These are phyloP conservation scores for Stachybotrys chartarum DNA, from an alignment of 2,329 filamentous ascomycete species.

Conservation along the genomic window DNA sequence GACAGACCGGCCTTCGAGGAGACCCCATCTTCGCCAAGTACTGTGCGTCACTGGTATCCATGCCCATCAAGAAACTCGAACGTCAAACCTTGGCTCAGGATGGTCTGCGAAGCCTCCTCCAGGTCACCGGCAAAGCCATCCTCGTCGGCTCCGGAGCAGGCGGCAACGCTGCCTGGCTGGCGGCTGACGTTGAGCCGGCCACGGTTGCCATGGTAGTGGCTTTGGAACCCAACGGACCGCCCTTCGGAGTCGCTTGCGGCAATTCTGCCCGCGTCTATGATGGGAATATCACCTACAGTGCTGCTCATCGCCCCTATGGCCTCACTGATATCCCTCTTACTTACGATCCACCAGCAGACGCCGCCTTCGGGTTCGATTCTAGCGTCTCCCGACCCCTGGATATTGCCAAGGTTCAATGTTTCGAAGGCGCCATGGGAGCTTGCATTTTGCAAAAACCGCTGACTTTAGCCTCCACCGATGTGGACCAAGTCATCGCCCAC, in stretches of 20 bases:
- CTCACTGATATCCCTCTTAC: slow-evolving; percentile 33
- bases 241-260: slow-evolving; percentile 25
- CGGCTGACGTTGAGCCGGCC: slow-evolving; percentile 39
- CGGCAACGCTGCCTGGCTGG: slow-evolving; percentile 35
- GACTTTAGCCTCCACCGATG: background rate
- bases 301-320: slow-evolving; percentile 27
- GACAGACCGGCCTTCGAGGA: slow-evolving; percentile 26
- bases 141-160: slow-evolving; percentile 45
- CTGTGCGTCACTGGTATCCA: slow-evolving; percentile 33
- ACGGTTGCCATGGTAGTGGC: slow-evolving; percentile 41
- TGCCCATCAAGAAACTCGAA: slow-evolving; percentile 16
- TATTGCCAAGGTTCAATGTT: slow-evolving; percentile 3
- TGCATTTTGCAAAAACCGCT: slow-evolving; percentile 8
- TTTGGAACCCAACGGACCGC: slow-evolving; percentile 47
- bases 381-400: slow-evolving; percentile 8
- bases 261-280: slow-evolving; percentile 10
- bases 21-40: slow-evolving; percentile 43
- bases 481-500: background rate
- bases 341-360: slow-evolving; percentile 28
- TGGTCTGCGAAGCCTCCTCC: slow-evolving; percentile 33
- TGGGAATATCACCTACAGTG: slow-evolving; percentile 15
- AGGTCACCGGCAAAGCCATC: slow-evolving; percentile 31
- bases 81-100: slow-evolving; percentile 22
- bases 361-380: slow-evolving; percentile 5
- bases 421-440: slow-evolving; percentile 6